phyloP scores from a whole-genome alignment of 768 basidiomycete species.

The Suillus subluteus region DNA sequence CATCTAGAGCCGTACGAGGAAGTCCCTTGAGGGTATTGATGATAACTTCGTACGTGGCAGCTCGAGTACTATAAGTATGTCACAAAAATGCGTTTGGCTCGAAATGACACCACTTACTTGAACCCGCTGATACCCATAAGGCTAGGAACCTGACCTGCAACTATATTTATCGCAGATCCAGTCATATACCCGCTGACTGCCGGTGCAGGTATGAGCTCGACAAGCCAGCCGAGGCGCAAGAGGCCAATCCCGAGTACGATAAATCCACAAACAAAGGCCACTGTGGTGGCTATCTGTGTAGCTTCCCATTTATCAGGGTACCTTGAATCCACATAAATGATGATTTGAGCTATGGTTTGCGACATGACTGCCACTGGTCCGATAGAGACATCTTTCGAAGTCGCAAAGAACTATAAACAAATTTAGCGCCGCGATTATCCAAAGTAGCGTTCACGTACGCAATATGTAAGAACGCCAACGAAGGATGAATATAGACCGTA shows the following conservation, averaged over 20 bases:
- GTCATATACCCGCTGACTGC: constrained; percentile 95
- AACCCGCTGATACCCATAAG: constrained; percentile 88
- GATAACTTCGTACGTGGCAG: constrained; percentile 81
- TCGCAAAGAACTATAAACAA: constrained; percentile 79
- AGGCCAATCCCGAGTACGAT: constrained; percentile 91
- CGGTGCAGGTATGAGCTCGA: constrained; percentile 90
- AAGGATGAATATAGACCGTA: constrained; percentile 96
- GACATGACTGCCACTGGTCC: constrained; percentile 99
- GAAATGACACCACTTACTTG: constrained; percentile 52
- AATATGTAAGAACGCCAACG: constrained; percentile 84
- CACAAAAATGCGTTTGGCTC: constrained; percentile 7
- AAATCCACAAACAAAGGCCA: constrained; percentile 89
- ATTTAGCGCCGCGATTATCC: neutral
- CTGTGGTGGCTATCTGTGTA: constrained; percentile 79
- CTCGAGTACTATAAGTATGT: constrained; percentile 67
- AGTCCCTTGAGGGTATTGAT: constrained; percentile 92
- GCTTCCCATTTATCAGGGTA: constrained; percentile 62
- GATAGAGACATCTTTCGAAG: constrained; percentile 98
- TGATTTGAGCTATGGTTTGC: constrained; percentile 81
- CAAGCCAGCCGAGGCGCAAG: constrained; percentile 88
- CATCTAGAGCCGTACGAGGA: constrained; percentile 71
- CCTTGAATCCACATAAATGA: constrained; percentile 58
- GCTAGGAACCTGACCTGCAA: constrained; percentile 84
- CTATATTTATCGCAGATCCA: constrained; percentile 94
- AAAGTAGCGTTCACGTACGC: constrained; percentile 49